Evolutionary conservation across 805 yeast genomes (phyloP).

Genomic region (Teunomyces pallodes): DNA sequence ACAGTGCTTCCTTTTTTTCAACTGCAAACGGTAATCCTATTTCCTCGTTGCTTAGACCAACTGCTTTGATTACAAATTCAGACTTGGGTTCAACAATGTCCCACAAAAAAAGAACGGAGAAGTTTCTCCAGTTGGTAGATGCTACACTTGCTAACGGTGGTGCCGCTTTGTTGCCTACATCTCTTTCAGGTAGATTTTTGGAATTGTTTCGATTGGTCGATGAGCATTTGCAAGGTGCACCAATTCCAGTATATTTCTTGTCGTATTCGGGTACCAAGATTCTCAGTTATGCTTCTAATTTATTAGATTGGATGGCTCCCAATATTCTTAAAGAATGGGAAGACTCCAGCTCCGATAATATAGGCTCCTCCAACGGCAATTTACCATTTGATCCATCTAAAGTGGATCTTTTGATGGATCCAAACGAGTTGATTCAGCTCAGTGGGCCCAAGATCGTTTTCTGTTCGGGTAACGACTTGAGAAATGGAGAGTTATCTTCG

Average conservation of each 20-base stretch:
- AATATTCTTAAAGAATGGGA: slow-evolving; percentile 87
- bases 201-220: slow-evolving; percentile 78
- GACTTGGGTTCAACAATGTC: slow-evolving; percentile 63
- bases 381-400: slow-evolving; percentile 77
- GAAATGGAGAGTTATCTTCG: slow-evolving; percentile 60
- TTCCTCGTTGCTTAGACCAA: slow-evolving; percentile 70
- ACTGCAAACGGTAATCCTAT: slow-evolving; percentile 54
- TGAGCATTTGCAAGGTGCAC: slow-evolving; percentile 53
- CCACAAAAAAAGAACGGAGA: slow-evolving; percentile 61
- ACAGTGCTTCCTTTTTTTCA: slow-evolving; percentile 62
- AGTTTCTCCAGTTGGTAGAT: slow-evolving; percentile 59
- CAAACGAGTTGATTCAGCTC: slow-evolving; percentile 52
- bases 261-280: slow-evolving; percentile 78
- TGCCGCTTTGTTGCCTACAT: slow-evolving; percentile 78
- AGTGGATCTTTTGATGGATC: slow-evolving; percentile 52
- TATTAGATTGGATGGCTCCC: slow-evolving; percentile 95
- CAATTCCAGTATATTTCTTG: slow-evolving; percentile 72
- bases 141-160: slow-evolving; percentile 74
- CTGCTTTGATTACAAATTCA: slow-evolving; percentile 75
- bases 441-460: slow-evolving; percentile 78
- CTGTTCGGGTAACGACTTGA: slow-evolving; percentile 65
- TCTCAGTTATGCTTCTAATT: slow-evolving; percentile 76
- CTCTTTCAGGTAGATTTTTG: slow-evolving; percentile 75
- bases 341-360: slow-evolving; percentile 18
- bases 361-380: slow-evolving; percentile 36